Conservation (phyloP, 306 rosid species). For the Glycine soja region DNA sequence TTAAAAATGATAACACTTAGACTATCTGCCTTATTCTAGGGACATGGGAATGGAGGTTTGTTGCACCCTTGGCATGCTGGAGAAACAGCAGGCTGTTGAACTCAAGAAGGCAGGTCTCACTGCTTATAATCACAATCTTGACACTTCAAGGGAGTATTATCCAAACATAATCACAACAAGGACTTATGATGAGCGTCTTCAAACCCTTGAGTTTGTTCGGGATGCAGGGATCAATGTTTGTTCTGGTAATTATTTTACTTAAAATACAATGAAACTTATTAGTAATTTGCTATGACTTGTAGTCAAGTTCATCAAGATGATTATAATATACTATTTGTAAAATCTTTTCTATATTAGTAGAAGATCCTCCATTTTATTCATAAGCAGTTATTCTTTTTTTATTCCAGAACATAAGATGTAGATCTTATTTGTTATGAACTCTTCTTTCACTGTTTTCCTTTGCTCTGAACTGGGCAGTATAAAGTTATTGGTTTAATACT, state of each 20-base stretch:
- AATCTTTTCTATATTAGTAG: slow-evolving; percentile 16
- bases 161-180: slow-evolving; percentile 94
- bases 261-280: slow-evolving; percentile 16
- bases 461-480: slow-evolving; percentile 12
- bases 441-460: not conserved
- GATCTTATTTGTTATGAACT: slow-evolving; percentile 7
- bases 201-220: slow-evolving; percentile 89
- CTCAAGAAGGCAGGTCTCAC: slow-evolving; percentile 97
- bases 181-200: slow-evolving; percentile 87
- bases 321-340: slow-evolving; percentile 4
- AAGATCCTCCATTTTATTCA: not conserved
- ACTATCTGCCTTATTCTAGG: slow-evolving; percentile 55
- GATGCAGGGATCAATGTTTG: slow-evolving; percentile 98
- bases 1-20: slow-evolving; percentile 21
- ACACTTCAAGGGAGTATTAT: slow-evolving; percentile 96
- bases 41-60: slow-evolving; percentile 98
- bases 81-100: slow-evolving; percentile 87
- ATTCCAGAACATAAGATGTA: not conserved
- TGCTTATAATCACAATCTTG: slow-evolving; percentile 97
- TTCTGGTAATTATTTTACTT: slow-evolving; percentile 66
- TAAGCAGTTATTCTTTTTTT: slow-evolving; percentile 4
- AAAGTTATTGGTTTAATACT: slow-evolving; percentile 11
- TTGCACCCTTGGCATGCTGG: slow-evolving; percentile 98
- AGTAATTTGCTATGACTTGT: not conserved
- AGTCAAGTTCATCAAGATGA: slow-evolving; percentile 12